Percentiles rank a stretch among this genome's conserved stretches.
Evolutionary conservation across 768 basidiomycete genomes (phyloP).

Genomic region (Imleria badia): DNA sequence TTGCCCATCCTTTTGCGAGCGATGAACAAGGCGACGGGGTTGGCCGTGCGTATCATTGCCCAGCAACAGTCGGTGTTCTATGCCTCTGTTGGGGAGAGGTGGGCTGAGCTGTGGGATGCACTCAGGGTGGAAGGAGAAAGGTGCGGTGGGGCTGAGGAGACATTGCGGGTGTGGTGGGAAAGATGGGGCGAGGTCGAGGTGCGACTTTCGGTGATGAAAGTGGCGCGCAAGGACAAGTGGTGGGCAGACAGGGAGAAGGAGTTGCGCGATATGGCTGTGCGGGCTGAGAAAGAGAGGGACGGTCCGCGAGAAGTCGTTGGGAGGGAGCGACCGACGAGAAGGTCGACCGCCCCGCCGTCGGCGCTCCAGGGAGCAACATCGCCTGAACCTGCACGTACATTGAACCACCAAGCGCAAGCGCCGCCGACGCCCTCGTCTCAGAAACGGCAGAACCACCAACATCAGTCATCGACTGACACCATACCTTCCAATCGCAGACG

Average conservation of each 20-base stretch:
- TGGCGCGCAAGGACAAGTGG: constrained; percentile 37
- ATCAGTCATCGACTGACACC: constrained; percentile 30
- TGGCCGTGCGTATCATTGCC: constrained; percentile 51
- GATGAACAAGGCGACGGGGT: constrained; percentile 58
- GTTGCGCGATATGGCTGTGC: constrained; percentile 17
- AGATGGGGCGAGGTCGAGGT: constrained; percentile 69
- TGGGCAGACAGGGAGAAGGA: constrained; percentile 32
- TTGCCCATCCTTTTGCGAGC: constrained; percentile 62
- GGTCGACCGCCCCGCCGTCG: constrained; percentile 17
- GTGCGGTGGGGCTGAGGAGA: constrained; percentile 68
- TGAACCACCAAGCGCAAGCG: constrained; percentile 24
- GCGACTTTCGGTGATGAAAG: constrained; percentile 39
- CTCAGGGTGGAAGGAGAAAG: constrained; percentile 68
- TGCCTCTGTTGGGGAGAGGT: constrained; percentile 56
- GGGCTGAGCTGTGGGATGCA: constrained; percentile 86
- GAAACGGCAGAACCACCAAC: constrained; percentile 27
- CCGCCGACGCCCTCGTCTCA: constrained; percentile 19
- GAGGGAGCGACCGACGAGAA: constrained; percentile 18
- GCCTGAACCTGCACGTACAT: constrained; percentile 23
- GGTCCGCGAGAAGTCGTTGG: constrained; percentile 8
- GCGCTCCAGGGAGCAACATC: constrained; percentile 3
- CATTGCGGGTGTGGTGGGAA: constrained; percentile 65
- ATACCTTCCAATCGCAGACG: constrained; percentile 24
- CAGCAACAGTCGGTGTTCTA: constrained; percentile 62
- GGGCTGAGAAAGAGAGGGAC: constrained; percentile 19